Conservation (phyloP, 208 protist genomes). For the Trichomonas gallinae region DNA sequence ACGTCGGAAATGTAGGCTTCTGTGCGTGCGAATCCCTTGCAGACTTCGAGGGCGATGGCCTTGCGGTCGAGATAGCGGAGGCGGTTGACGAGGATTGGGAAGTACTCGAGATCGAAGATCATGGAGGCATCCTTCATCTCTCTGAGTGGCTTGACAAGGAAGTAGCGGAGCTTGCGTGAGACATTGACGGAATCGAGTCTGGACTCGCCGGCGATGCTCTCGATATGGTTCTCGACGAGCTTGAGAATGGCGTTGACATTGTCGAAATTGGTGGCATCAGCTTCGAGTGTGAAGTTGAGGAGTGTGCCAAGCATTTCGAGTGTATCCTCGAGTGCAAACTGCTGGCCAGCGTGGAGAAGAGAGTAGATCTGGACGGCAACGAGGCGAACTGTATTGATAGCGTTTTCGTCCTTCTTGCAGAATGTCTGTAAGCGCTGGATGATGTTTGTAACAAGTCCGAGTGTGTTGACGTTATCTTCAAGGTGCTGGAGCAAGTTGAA, state of each 20-base stretch:
- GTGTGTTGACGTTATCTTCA: conserved; percentile 2
- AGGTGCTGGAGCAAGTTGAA: background rate
- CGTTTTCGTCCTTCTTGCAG: background rate
- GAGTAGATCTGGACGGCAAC: background rate
- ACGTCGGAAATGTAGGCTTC: background rate
- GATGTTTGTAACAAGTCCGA: background rate
- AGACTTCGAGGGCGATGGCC: background rate
- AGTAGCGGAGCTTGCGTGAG: background rate
- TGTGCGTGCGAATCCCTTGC: background rate
- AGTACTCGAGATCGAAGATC: background rate
- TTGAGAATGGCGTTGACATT: background rate
- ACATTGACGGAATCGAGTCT: background rate
- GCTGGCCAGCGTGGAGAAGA: background rate
- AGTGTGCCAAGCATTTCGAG: background rate
- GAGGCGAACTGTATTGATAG: background rate
- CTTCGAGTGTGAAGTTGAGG: conserved; percentile 16
- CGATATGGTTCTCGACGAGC: conserved; percentile 2
- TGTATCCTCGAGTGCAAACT: background rate
- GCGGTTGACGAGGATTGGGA: background rate
- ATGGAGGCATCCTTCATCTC: conserved; percentile 19
- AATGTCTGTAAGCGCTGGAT: background rate
- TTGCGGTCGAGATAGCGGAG: background rate
- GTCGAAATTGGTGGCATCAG: background rate
- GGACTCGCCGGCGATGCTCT: background rate
- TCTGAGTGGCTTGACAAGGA: background rate